These are phyloP conservation scores for Alternaria brassicae DNA, from an alignment of 2,329 filamentous ascomycete genomes.

Conservation along the genomic window DNA sequence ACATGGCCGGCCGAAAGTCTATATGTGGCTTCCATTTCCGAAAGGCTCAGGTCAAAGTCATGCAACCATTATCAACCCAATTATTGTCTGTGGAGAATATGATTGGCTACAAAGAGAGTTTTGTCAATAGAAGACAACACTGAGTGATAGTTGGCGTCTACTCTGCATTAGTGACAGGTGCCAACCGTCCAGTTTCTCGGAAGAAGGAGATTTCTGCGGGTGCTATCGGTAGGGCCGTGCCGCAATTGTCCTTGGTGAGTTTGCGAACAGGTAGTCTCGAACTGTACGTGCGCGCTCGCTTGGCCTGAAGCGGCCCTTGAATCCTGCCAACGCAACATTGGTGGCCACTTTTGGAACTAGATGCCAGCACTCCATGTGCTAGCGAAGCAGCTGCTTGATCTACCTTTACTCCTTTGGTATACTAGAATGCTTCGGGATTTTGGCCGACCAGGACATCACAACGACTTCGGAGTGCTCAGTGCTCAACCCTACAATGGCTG, in stretches of 20 bases:
- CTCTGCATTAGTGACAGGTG: conserved; percentile 34
- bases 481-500: conserved; percentile 6
- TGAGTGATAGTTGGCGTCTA: conserved; percentile 19
- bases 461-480: conserved; percentile 21
- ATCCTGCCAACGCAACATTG: conserved; percentile 19
- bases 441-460: conserved; percentile 19
- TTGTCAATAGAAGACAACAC: conserved; percentile 14
- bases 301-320: conserved; percentile 11
- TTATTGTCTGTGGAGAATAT: conserved; percentile 9
- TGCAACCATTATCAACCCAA: conserved; percentile 22
- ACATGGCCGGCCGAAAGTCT: conserved; percentile 18
- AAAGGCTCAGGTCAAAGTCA: conserved; percentile 14
- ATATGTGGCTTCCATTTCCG: conserved; percentile 20
- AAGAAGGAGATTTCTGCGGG: conserved; percentile 26
- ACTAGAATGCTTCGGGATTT: conserved; percentile 20
- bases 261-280: conserved; percentile 9
- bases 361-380: background rate
- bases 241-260: conserved; percentile 13
- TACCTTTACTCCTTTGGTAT: background rate
- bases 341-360: background rate
- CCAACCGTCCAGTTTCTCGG: conserved; percentile 24
- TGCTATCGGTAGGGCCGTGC: conserved; percentile 25
- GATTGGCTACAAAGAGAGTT: conserved; percentile 24
- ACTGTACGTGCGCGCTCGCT: conserved; percentile 22
- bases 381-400: background rate